A percentile compares a stretch with the other conserved stretches of the same genome.
These are phyloP conservation scores for cucumber (Cucumis sativus) DNA, from an alignment of 306 rosid species.

Conservation along the genomic window DNA sequence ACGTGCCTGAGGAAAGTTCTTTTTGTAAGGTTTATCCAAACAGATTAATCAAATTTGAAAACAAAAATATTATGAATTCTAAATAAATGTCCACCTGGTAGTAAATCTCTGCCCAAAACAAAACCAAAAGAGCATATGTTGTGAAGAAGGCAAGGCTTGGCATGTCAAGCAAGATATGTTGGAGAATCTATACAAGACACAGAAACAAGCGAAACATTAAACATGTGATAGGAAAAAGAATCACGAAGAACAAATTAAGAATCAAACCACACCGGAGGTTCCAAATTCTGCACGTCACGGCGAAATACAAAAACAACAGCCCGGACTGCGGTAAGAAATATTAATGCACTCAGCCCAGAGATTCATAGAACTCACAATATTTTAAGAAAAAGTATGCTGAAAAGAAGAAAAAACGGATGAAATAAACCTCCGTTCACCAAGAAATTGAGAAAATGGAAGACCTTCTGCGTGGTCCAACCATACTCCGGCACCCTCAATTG, in stretches of 20 bases:
- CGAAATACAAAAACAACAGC: constrained; percentile 67
- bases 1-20: constrained; percentile 49
- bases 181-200: constrained; percentile 47
- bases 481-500: constrained; percentile 98
- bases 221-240: background rate
- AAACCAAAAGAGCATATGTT: constrained; percentile 81
- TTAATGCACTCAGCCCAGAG: constrained; percentile 8
- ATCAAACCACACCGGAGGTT: constrained; percentile 42
- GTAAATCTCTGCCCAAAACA: constrained; percentile 99
- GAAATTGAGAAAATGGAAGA: constrained; percentile 95
- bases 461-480: constrained; percentile 99
- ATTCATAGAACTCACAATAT: background rate
- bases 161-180: constrained; percentile 78
- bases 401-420: constrained; percentile 8
- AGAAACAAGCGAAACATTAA: constrained; percentile 12
- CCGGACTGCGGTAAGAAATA: constrained; percentile 44
- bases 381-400: background rate
- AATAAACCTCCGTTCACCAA: constrained; percentile 92
- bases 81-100: constrained; percentile 51
- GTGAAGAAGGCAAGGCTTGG: constrained; percentile 97
- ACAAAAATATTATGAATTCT: background rate
- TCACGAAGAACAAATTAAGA: background rate
- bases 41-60: background rate
- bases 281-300: constrained; percentile 64
- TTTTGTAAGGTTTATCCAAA: background rate